Base-by-base conservation (phyloP, 257 asterid species). In the Craterostigma plantagineum region DNA sequence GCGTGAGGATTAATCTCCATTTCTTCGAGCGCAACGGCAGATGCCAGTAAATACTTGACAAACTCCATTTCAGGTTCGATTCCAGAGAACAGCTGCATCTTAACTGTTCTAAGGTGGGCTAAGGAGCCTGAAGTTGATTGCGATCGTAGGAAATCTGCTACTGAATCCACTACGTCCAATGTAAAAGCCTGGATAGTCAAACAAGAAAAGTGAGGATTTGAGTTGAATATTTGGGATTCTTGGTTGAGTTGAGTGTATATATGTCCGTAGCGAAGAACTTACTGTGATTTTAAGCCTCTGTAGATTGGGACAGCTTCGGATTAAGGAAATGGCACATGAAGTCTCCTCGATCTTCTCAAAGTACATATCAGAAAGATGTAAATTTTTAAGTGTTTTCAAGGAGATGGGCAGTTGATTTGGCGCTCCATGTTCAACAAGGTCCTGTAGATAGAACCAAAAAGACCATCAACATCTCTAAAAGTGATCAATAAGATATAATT, bases 61-160 rank as follows among this genome's bases (percentile, higher is more conserved):
- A 75, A 70, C 23, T 70, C 79, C 85, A 75, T 75, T 61, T 70
- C 79, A 0, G 76, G 64, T 57, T 70, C 72, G 7, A 52, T 54
- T 37, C 82, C 82, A 0, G 68, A 66, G 53, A 65, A 73, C n/a
- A 66, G 16, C 13, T 63, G 72, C 75, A 69, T 57, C 36, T 66
- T 55, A 7, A 73, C 71, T 1, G 68, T 63, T 55, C 43, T 71
- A 1, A 74, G 79, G 49, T 64, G 67, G 23, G 64, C 43, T 17
- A 67, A n/a, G 0, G 64, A 48, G 14, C 62, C 70, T 1, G 62
- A 62, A n/a, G 63, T 49, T 23, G 52, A 57, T 47, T 75, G 74
- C 10, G 70, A 62, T 45, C 66, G 60, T 41, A 74, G 63, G 14
- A 64, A 70, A 34, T 70, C 71, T 7, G 70, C 71, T 11, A 62